phyloP scores from a whole-genome alignment of 2,329 filamentous ascomycete genomes.

The Alternaria sp. region DNA sequence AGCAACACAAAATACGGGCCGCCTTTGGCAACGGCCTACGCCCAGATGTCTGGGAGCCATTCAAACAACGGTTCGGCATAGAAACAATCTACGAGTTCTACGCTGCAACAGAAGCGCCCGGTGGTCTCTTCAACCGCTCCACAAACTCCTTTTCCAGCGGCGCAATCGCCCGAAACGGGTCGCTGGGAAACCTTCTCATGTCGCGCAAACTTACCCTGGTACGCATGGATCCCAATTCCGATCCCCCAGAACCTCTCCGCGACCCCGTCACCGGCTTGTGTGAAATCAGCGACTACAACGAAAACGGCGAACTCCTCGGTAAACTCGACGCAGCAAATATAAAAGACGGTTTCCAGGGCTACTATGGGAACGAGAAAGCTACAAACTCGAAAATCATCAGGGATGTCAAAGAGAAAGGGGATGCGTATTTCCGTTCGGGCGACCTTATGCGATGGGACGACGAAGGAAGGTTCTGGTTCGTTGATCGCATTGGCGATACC shows the following conservation, averaged over 20 bases:
- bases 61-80: constrained; percentile 52
- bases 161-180: constrained; percentile 75
- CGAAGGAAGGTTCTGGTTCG: constrained; percentile 48
- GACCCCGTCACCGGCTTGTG: constrained; percentile 73
- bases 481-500: constrained; percentile 51
- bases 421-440: constrained; percentile 50
- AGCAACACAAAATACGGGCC: constrained; percentile 40
- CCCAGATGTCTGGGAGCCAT: constrained; percentile 53
- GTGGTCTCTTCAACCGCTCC: constrained; percentile 62
- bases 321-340: constrained; percentile 54
- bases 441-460: constrained; percentile 45
- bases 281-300: constrained; percentile 65
- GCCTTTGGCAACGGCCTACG: constrained; percentile 53
- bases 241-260: constrained; percentile 65
- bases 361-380: constrained; percentile 60
- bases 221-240: constrained; percentile 71
- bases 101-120: constrained; percentile 62
- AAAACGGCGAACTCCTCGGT: constrained; percentile 75
- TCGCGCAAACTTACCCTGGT: constrained; percentile 67
- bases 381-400: constrained; percentile 45
- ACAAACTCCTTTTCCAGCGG: constrained; percentile 66
- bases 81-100: constrained; percentile 51
- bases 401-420: constrained; percentile 46
- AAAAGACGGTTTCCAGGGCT: constrained; percentile 65
- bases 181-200: constrained; percentile 62